Evolutionary conservation across 176 grass and related monocot species (phyloP).

Genomic region (Eremochloa ophiuroides): DNA sequence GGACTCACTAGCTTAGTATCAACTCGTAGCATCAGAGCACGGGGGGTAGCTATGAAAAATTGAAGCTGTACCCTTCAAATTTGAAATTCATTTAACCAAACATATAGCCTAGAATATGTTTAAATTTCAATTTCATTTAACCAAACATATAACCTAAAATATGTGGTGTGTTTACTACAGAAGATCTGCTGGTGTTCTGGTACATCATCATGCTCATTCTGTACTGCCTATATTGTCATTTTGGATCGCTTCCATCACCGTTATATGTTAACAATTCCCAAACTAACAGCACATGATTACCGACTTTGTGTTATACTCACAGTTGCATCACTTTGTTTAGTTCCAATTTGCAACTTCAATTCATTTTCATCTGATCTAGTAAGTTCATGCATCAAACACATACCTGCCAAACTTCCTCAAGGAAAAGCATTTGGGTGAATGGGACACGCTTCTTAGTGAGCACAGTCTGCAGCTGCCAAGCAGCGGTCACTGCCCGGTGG

Average conservation of each 20-base stretch:
- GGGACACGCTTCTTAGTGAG: constrained; percentile 94
- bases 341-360: not conserved
- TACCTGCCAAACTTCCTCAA: constrained; percentile 99
- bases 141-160: not conserved
- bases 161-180: not conserved
- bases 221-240: not conserved
- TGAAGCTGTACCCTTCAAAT: not conserved
- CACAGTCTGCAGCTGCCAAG: constrained; percentile 93
- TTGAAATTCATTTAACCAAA: not conserved
- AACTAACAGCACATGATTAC: not conserved
- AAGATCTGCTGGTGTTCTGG: not conserved
- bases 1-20: not conserved
- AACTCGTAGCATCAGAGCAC: too few relatives aligned
- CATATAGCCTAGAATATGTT: not conserved
- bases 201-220: not conserved
- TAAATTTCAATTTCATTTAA: not conserved
- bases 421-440: constrained; percentile 92
- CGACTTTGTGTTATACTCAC: not conserved
- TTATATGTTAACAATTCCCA: not conserved
- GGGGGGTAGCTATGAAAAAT: not conserved
- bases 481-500: constrained; percentile 63
- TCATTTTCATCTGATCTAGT: not conserved
- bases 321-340: not conserved
- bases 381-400: constrained; percentile 9
- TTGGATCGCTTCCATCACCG: not conserved